Percentiles rank a stretch among this genome's conserved stretches.
Evolutionary conservation across 768 basidiomycete species (phyloP).

Genomic region (Phallus indusiatus): DNA sequence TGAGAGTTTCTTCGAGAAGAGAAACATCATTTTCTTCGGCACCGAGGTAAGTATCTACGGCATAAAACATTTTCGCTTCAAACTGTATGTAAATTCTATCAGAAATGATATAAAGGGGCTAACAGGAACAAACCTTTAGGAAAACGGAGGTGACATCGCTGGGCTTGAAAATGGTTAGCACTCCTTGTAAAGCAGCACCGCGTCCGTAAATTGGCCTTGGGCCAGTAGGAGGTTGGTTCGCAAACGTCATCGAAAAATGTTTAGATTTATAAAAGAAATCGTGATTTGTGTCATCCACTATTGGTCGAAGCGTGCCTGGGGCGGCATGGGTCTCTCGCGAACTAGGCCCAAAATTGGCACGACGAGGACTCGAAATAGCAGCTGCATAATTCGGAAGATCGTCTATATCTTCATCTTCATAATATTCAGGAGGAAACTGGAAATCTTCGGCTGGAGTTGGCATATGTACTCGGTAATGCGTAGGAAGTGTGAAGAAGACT

Average conservation of each 20-base stretch:
- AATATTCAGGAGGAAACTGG: too few species aligned
- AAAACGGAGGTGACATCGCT: constrained; percentile 53
- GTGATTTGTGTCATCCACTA: not conserved
- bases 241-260: constrained; percentile 36
- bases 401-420: too few species aligned
- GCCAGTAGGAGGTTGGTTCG: constrained; percentile 41
- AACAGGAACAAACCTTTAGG: constrained; percentile 44
- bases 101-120: not conserved
- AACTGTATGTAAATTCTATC: not conserved
- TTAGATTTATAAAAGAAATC: not conserved
- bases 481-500: too few species aligned
- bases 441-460: too few species aligned
- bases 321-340: constrained; percentile 35
- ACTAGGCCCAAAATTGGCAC: constrained; percentile 41
- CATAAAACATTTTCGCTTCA: not conserved
- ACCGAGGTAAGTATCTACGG: not conserved
- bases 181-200: constrained; percentile 43
- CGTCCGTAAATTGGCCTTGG: constrained; percentile 48
- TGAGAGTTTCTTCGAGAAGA: not conserved
- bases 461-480: too few species aligned
- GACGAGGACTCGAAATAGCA: constrained; percentile 29
- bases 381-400: constrained; percentile 1
- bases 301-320: not conserved
- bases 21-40: not conserved
- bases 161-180: constrained; percentile 42